Conservation (phyloP, 139 green algal species). For the Chlamydomonas sp. region DNA sequence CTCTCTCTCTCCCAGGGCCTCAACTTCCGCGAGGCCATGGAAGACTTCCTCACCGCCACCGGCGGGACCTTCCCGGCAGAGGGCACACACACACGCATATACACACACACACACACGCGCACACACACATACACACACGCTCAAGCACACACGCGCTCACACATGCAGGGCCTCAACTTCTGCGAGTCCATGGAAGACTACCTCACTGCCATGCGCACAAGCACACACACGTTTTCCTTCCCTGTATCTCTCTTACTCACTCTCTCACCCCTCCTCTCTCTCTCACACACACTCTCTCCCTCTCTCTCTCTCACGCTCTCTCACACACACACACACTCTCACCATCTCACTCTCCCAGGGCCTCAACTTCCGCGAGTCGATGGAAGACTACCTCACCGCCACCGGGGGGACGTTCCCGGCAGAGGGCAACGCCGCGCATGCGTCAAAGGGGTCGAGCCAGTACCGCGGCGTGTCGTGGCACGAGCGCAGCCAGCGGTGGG, state of each 20-base stretch:
- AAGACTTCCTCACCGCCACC: conserved; percentile 11
- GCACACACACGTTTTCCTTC: too few relatives aligned
- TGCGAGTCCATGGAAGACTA: conserved; percentile 23
- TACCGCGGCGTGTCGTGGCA: conserved; percentile 41
- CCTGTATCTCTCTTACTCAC: too few relatives aligned
- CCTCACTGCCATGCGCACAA: conserved; percentile 2
- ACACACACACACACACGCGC: too few relatives aligned
- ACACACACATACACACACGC: too few relatives aligned
- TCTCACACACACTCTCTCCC: too few relatives aligned
- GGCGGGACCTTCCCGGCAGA: background rate
- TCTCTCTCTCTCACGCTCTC: too few relatives aligned
- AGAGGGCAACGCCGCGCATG: conserved; percentile 9
- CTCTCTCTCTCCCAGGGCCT: too few relatives aligned
- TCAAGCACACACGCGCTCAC: too few relatives aligned
- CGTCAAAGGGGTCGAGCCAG: conserved; percentile 39
- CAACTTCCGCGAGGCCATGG: conserved; percentile 45
- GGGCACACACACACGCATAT: too few relatives aligned
- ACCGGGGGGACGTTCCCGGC: background rate
- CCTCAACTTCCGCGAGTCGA: conserved; percentile 49
- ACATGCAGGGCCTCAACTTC: conserved; percentile 64
- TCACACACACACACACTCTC: too few relatives aligned
- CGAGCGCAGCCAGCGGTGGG: conserved; percentile 38
- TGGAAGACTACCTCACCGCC: conserved; percentile 14
- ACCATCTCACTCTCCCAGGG: too few relatives aligned
- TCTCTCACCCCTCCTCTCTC: too few relatives aligned